Conservation (phyloP, 2,329 filamentous ascomycete species). For the Graphiopsis chlorocephala region DNA sequence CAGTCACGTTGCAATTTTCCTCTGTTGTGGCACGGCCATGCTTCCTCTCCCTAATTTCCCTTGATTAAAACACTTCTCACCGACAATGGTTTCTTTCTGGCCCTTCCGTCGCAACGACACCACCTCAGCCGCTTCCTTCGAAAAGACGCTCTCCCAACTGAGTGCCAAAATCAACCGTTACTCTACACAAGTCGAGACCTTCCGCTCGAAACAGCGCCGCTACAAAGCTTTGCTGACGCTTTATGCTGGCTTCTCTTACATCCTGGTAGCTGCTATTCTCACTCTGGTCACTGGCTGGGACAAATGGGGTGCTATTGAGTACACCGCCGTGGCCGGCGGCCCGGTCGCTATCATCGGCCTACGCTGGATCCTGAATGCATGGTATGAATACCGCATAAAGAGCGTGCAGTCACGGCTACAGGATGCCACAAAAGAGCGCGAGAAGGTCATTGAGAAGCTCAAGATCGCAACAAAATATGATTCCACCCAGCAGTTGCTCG, state of each 20-base stretch:
- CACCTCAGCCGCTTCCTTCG: constrained; percentile 85
- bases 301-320: constrained; percentile 74
- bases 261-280: constrained; percentile 79
- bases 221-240: constrained; percentile 84
- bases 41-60: not conserved
- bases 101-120: constrained; percentile 82
- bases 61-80: not conserved
- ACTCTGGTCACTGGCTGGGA: constrained; percentile 80
- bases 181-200: constrained; percentile 69
- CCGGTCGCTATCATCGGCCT: constrained; percentile 72
- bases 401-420: constrained; percentile 68
- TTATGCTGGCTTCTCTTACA: constrained; percentile 86
- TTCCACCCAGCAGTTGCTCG: constrained; percentile 84
- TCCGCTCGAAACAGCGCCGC: constrained; percentile 70
- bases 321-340: constrained; percentile 72
- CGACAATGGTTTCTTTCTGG: constrained; percentile 76
- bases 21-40: not conserved
- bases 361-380: constrained; percentile 62
- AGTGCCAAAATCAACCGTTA: constrained; percentile 77
- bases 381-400: constrained; percentile 79
- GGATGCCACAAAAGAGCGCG: constrained; percentile 72
- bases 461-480: constrained; percentile 96
- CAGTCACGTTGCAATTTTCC: not conserved
- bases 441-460: constrained; percentile 86
- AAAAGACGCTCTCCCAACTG: constrained; percentile 81